Evolutionary conservation across 2,329 filamentous ascomycete genomes (phyloP).

Genomic region (Fusarium piperis): DNA sequence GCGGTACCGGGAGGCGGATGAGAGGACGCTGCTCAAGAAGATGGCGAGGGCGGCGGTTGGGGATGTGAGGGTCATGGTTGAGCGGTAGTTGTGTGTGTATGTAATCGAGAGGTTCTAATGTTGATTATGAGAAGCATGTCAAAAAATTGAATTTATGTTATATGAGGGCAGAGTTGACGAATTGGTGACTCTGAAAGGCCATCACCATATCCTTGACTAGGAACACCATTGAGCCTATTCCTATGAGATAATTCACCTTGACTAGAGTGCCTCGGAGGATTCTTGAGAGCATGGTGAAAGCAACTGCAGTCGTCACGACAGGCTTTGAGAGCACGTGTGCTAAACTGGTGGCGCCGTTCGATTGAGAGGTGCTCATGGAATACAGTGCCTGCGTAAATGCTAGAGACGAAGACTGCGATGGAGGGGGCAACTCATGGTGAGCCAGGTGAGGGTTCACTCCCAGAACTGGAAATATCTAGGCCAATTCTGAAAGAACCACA

Average conservation of each 20-base stretch:
- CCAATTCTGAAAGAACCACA: too few relatives aligned
- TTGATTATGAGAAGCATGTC: neutral
- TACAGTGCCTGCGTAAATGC: too few relatives aligned
- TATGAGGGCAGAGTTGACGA: neutral
- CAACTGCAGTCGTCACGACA: rapidly evolving
- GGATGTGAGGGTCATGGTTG: conserved; percentile 64
- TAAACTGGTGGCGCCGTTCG: too few relatives aligned
- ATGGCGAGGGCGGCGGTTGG: conserved; percentile 81
- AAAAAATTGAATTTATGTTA: neutral
- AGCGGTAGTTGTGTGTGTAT: conserved; percentile 39
- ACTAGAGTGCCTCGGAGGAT: neutral
- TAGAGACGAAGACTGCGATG: too few relatives aligned
- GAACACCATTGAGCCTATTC: neutral
- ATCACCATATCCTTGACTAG: rapidly evolving
- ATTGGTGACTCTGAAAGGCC: neutral
- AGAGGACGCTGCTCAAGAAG: conserved; percentile 86
- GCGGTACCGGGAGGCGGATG: conserved; percentile 85
- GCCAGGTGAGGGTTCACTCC: too few relatives aligned
- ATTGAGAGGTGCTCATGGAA: too few relatives aligned
- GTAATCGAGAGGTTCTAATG: conserved; percentile 7
- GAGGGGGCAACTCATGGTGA: too few relatives aligned
- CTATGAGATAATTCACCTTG: neutral
- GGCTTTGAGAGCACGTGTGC: neutral
- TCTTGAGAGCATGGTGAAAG: neutral
- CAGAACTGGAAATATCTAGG: too few relatives aligned